Evolutionary conservation across 1,139 yeast genomes (phyloP).

Genomic region (Kluyveromyces marxianus): DNA sequence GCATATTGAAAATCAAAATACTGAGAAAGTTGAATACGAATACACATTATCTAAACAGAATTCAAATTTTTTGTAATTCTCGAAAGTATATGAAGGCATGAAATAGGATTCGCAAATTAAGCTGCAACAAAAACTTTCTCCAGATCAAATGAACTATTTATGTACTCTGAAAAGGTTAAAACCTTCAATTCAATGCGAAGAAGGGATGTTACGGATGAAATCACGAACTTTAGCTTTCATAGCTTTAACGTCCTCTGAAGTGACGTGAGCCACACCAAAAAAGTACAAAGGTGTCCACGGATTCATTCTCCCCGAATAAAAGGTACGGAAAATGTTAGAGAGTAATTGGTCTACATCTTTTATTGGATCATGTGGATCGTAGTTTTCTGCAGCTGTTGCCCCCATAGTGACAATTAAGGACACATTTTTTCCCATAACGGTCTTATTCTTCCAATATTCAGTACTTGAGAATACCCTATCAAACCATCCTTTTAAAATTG

Average conservation of each 20-base stretch:
- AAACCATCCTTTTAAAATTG: conserved; percentile 25
- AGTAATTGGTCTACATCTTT: background rate
- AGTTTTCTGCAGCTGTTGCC: background rate
- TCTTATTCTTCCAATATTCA: background rate
- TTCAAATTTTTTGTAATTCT: too few species aligned
- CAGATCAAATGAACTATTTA: too few species aligned
- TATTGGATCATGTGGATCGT: background rate
- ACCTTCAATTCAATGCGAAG: too few species aligned
- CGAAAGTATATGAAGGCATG: too few species aligned
- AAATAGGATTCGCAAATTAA: too few species aligned
- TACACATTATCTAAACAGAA: too few species aligned
- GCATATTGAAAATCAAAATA: too few species aligned
- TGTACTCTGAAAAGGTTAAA: too few species aligned
- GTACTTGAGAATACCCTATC: conserved; percentile 19
- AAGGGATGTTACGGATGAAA: too few species aligned
- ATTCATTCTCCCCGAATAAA: background rate
- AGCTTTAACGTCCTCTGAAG: background rate
- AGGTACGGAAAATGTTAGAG: background rate
- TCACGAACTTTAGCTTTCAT: too few species aligned
- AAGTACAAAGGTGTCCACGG: background rate
- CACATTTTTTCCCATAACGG: background rate
- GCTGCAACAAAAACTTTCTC: too few species aligned
- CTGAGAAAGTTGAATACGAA: too few species aligned
- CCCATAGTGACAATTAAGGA: background rate
- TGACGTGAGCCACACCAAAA: background rate